Evolutionary conservation across 116 monocot species (phyloP).

Genomic region (Posidonia oceanica): DNA sequence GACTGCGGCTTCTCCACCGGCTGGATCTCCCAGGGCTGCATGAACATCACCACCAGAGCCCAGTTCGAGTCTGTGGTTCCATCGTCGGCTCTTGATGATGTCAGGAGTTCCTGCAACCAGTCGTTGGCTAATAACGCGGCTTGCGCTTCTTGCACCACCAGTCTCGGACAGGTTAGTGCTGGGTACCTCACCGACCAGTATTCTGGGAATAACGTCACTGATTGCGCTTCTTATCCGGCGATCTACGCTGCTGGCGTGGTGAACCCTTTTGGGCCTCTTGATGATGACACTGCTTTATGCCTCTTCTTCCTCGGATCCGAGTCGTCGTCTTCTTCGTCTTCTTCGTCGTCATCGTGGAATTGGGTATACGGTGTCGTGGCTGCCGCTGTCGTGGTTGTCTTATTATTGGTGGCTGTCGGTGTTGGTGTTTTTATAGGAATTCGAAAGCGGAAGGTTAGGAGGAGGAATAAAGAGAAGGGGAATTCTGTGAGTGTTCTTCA

Average conservation of each 20-base stretch:
- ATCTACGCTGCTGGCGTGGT: slow-evolving; percentile 56
- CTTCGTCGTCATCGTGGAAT: not conserved
- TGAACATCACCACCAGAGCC: slow-evolving; percentile 50
- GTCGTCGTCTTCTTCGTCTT: not conserved
- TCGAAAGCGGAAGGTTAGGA: not conserved
- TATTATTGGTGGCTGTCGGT: slow-evolving; percentile 7
- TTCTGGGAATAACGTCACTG: slow-evolving; percentile 38
- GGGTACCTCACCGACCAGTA: slow-evolving; percentile 43
- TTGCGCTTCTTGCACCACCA: slow-evolving; percentile 66
- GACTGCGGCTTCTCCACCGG: slow-evolving; percentile 35
- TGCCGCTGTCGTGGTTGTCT: slow-evolving; percentile 9
- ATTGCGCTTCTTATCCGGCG: slow-evolving; percentile 41
- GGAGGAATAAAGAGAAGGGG: slow-evolving; percentile 16
- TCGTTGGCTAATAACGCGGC: slow-evolving; percentile 22
- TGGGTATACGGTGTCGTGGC: slow-evolving; percentile 36
- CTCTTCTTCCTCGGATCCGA: slow-evolving; percentile 36
- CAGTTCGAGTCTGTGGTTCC: slow-evolving; percentile 43
- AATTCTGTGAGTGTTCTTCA: not conserved
- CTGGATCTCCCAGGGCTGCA: slow-evolving; percentile 58
- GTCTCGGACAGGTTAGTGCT: slow-evolving; percentile 31
- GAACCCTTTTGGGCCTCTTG: slow-evolving; percentile 44
- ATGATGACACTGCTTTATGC: slow-evolving; percentile 40
- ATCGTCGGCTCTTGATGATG: slow-evolving; percentile 17
- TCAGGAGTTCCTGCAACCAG: slow-evolving; percentile 29
- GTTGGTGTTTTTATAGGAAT: not conserved